Evolutionary conservation across 495 filamentous ascomycete species (phyloP).

Genomic region (Xanthoparmelia taractica): DNA sequence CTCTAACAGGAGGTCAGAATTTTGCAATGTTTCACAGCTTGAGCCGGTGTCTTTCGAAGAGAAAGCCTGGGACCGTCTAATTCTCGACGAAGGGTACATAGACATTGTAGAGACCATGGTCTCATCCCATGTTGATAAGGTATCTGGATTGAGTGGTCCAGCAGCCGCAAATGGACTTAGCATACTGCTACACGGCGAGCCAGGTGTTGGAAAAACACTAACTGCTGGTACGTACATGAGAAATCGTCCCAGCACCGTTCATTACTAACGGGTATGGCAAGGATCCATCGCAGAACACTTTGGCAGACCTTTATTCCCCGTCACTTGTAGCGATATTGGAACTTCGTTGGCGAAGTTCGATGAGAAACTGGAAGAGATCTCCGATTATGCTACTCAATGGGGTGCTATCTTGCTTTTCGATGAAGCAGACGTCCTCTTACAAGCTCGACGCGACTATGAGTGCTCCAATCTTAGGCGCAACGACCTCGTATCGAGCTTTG

Average conservation of each 20-base stretch:
- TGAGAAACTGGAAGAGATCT: conserved; percentile 21
- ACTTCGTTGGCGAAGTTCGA: conserved; percentile 17
- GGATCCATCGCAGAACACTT: conserved; percentile 26
- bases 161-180: conserved; percentile 23
- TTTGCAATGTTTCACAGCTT: conserved; percentile 21
- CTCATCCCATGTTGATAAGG: conserved; percentile 23
- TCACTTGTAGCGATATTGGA: conserved; percentile 25
- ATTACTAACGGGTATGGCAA: background rate
- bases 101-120: conserved; percentile 42
- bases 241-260: background rate
- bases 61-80: conserved; percentile 48
- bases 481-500: conserved; percentile 44
- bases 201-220: conserved; percentile 28
- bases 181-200: conserved; percentile 24
- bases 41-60: conserved; percentile 23
- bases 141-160: conserved; percentile 18
- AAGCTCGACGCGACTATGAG: conserved; percentile 27
- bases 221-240: conserved; percentile 10
- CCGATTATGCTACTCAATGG: conserved; percentile 27
- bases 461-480: conserved; percentile 35
- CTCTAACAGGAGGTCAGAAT: conserved; percentile 9
- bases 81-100: conserved; percentile 46
- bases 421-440: conserved; percentile 43
- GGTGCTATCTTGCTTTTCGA: conserved; percentile 39
- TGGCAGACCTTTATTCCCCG: conserved; percentile 23